Evolutionary conservation across 306 rosid species (phyloP), one percentile per base, ranked within the genome.

Genomic region (Cucurbita ficifolia): DNA sequence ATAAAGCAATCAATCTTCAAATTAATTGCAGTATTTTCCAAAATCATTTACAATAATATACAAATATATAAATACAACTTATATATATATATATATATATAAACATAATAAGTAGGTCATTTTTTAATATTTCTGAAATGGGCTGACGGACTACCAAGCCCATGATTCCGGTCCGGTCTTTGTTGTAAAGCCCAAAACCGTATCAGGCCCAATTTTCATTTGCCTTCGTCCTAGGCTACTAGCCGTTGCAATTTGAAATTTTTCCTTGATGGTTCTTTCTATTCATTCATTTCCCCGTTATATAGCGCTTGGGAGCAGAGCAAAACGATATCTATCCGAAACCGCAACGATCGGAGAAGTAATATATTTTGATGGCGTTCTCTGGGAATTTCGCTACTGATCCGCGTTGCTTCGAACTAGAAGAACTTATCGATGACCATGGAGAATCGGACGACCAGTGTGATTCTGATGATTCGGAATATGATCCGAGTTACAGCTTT

Each of bases 381-480:
- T 22, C 80, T n/a, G 55, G 42, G 24, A 64, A 39, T 10, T 24
- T 76, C 12, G 38, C 33, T 51, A 40, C 63, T 7, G 7, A 39
- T 79, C 73, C 73, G 55, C 24, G 11, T 13, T 39, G 45, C 71
- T 55, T 51, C 18, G 50, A 57, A 4, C 59, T 5, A 33, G 77
- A 70, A 56, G 78, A 77, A 77, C 48, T 71, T n/a, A 64, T 48
- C 76, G 73, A 42, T 14, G 85, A 81, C 21, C 16, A 65, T 43
- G 90, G 80, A 46, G 86, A 8, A 19, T 89, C 86, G 21, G 79
- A 83, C 36, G 12, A 62, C 5, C 83, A 10, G 63, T 54, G 49
- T 7, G 77, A 79, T n/a, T 83, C 81, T 3, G 81, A 86, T 22
- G 92, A 83, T 71, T 82, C 83, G 0, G 84, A 71, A 22, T 54